Evolutionary conservation across 2,329 filamentous ascomycete species (phyloP).

Genomic region (Gnomoniopsis sp.): DNA sequence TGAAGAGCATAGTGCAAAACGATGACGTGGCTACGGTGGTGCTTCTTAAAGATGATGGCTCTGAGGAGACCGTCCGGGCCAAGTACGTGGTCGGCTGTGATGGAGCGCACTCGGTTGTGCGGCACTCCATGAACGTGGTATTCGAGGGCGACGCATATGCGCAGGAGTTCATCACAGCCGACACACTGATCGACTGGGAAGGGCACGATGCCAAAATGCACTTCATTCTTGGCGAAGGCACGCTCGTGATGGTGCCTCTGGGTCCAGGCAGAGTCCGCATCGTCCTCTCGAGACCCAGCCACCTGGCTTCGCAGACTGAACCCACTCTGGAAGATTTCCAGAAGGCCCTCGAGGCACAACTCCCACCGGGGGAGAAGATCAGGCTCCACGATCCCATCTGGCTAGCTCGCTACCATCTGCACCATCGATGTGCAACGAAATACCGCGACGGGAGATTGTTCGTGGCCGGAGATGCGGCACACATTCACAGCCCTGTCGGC

Average conservation of each 20-base stretch:
- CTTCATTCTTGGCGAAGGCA: conserved; percentile 28
- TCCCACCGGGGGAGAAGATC: conserved; percentile 23
- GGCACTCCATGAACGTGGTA: conserved; percentile 33
- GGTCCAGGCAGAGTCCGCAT: conserved; percentile 24
- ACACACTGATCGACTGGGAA: conserved; percentile 29
- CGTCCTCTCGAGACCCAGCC: conserved; percentile 17
- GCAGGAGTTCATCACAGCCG: conserved; percentile 42
- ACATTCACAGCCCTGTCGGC: conserved; percentile 52
- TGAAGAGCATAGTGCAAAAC: conserved; percentile 28
- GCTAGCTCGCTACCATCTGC: conserved; percentile 37
- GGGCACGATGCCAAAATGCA: conserved; percentile 4
- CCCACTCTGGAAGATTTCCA: conserved; percentile 33
- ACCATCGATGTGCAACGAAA: conserved; percentile 37
- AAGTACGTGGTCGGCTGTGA: conserved; percentile 46
- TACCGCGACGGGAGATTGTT: conserved; percentile 48
- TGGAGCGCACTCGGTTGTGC: conserved; percentile 41
- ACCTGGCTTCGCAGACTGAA: conserved; percentile 9
- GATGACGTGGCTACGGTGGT: conserved; percentile 25
- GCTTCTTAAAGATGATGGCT: conserved; percentile 20
- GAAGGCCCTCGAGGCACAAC: conserved; percentile 25
- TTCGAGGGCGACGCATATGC: conserved; percentile 40
- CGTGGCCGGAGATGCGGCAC: conserved; percentile 55
- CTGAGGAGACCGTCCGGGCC: conserved; percentile 27
- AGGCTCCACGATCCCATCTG: not conserved
- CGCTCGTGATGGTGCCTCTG: conserved; percentile 35